Percentiles rank a stretch among this genome's conserved stretches.
phyloP scores from a whole-genome alignment of 2,329 filamentous ascomycete genomes.

The Tolypocladium cylindrosporum region DNA sequence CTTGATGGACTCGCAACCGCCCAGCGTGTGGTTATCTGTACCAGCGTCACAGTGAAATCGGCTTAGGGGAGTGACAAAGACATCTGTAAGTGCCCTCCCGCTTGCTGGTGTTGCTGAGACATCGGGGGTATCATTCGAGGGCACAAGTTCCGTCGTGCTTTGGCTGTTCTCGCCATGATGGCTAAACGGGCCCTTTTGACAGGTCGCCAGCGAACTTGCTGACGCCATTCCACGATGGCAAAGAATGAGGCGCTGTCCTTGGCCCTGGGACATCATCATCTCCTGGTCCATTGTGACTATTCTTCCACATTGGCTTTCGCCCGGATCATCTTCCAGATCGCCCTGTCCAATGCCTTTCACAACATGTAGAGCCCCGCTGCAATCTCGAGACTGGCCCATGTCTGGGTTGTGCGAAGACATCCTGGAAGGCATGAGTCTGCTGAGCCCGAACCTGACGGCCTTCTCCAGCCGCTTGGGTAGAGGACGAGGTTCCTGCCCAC shows the following conservation, averaged over 20 bases:
- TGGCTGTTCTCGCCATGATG: background rate
- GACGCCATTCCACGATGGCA: background rate
- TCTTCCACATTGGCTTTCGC: background rate
- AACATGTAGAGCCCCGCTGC: too few relatives aligned
- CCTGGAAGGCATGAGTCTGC: slow-evolving; percentile 2
- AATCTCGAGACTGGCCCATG: background rate
- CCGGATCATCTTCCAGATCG: background rate
- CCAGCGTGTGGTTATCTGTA: background rate
- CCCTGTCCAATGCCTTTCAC: background rate
- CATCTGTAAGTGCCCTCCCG: slow-evolving; percentile 1
- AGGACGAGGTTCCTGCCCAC: slow-evolving; percentile 9
- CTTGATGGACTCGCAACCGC: background rate
- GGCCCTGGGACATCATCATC: background rate
- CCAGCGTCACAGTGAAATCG: slow-evolving; percentile 5
- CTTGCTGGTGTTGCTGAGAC: background rate
- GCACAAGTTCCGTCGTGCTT: background rate
- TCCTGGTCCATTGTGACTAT: background rate
- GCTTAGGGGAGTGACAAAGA: slow-evolving; percentile 12
- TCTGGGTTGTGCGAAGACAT: slow-evolving; percentile 1
- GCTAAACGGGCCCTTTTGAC: background rate
- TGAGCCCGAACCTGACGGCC: slow-evolving; percentile 11
- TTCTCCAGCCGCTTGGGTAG: slow-evolving; percentile 20
- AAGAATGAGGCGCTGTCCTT: background rate
- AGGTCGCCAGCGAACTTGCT: background rate
- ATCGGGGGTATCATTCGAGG: background rate